These are phyloP conservation scores for Talaromyces stipitatus DNA, from an alignment of 495 filamentous ascomycete species.

Conservation along the genomic window DNA sequence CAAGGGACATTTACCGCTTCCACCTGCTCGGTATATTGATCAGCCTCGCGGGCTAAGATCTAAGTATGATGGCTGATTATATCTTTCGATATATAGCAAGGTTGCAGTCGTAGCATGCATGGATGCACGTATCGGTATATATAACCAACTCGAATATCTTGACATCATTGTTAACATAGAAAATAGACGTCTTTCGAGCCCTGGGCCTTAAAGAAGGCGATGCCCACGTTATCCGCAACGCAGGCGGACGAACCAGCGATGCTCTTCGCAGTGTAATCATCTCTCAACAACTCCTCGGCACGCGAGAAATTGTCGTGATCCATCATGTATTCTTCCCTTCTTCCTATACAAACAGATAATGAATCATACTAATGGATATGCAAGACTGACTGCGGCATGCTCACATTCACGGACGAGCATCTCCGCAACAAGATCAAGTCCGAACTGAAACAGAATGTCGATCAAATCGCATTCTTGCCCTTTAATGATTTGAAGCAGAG, in stretches of 20 bases:
- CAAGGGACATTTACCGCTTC: slow-evolving; percentile 58
- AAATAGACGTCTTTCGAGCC: slow-evolving; percentile 52
- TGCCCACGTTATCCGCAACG: slow-evolving; percentile 78
- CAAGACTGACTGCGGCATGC: slow-evolving; percentile 68
- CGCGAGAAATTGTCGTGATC: slow-evolving; percentile 64
- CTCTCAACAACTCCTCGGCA: slow-evolving; percentile 76
- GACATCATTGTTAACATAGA: neutral
- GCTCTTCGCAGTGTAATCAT: slow-evolving; percentile 70
- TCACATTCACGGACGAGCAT: slow-evolving; percentile 65
- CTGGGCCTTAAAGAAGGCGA: slow-evolving; percentile 70
- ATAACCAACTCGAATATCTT: neutral
- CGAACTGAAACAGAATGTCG: slow-evolving; percentile 46
- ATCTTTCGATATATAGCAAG: slow-evolving; percentile 12
- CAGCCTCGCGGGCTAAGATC: no score
- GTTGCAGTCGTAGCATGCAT: slow-evolving; percentile 62
- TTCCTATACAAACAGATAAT: neutral
- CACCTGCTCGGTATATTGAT: slow-evolving; percentile 51
- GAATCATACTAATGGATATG: neutral
- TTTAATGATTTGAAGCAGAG: slow-evolving; percentile 57
- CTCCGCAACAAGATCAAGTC: slow-evolving; percentile 48
- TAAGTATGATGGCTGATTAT: slow-evolving; percentile 38
- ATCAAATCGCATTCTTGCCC: slow-evolving; percentile 50
- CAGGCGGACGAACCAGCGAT: slow-evolving; percentile 58
- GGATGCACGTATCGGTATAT: slow-evolving; percentile 63
- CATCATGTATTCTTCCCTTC: slow-evolving; percentile 50